A percentile compares a stretch with the other conserved stretches of the same genome.
These are phyloP conservation scores for Paxillus involutus DNA, from an alignment of 768 basidiomycete genomes.

Conservation along the genomic window DNA sequence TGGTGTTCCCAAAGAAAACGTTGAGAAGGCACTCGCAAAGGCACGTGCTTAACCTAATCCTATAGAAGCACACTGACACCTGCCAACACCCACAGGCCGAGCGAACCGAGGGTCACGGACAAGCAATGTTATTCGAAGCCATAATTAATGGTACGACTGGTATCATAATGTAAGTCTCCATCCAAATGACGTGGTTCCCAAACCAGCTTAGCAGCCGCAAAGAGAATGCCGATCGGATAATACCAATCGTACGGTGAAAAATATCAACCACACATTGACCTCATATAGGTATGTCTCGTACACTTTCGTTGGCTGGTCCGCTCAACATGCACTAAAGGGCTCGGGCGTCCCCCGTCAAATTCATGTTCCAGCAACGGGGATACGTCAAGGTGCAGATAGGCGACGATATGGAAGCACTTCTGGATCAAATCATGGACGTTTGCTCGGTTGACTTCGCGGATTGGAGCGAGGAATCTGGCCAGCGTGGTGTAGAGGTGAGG, in stretches of 20 bases:
- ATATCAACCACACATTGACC: slow-evolving; percentile 51
- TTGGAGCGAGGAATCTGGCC: slow-evolving; percentile 31
- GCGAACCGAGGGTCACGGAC: slow-evolving; percentile 50
- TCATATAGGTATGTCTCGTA: slow-evolving; percentile 41
- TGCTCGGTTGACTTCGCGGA: slow-evolving; percentile 48
- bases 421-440: slow-evolving; percentile 40
- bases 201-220: slow-evolving; percentile 22
- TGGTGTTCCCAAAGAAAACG: slow-evolving; percentile 69
- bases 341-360: slow-evolving; percentile 61
- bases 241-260: slow-evolving; percentile 58
- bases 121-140: slow-evolving; percentile 57
- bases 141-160: slow-evolving; percentile 59
- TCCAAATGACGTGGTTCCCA: not conserved
- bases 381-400: slow-evolving; percentile 46
- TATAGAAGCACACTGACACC: not conserved
- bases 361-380: slow-evolving; percentile 61
- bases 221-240: slow-evolving; percentile 69
- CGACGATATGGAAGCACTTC: slow-evolving; percentile 32
- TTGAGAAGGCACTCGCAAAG: slow-evolving; percentile 59
- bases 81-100: slow-evolving; percentile 36
- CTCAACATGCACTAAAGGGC: slow-evolving; percentile 41
- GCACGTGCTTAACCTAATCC: slow-evolving; percentile 28
- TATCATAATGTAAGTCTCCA: slow-evolving; percentile 54
- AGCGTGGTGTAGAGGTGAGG: slow-evolving; percentile 36
- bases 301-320: not conserved